phyloP scores from a whole-genome alignment of 1,284 basidiomycete genomes.

The Leucoagaricus sp. region DNA sequence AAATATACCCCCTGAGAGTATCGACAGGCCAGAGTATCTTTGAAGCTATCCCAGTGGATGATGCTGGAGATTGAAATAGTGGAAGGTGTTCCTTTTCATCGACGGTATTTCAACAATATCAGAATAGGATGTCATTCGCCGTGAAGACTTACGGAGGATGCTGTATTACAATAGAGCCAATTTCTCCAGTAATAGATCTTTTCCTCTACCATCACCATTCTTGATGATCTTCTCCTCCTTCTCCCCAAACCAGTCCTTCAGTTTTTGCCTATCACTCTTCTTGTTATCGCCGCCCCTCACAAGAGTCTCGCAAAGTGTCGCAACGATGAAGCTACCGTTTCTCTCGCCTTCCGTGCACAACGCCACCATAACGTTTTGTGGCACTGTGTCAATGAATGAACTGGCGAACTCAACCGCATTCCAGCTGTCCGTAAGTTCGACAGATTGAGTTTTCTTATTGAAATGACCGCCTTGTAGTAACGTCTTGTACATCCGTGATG shows the following conservation, averaged over 20 bases:
- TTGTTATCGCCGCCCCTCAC: slow-evolving; percentile 41
- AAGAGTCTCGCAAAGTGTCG: slow-evolving; percentile 73
- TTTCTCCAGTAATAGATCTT: slow-evolving; percentile 55
- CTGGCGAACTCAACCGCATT: slow-evolving; percentile 59
- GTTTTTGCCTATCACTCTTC: slow-evolving; percentile 39
- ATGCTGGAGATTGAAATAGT: too few species aligned
- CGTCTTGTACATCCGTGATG: slow-evolving; percentile 81
- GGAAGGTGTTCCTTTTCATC: not conserved
- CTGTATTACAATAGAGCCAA: slow-evolving; percentile 26
- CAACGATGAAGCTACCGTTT: slow-evolving; percentile 77
- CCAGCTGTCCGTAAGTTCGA: slow-evolving; percentile 53
- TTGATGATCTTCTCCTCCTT: slow-evolving; percentile 43
- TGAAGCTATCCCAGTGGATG: slow-evolving; percentile 1
- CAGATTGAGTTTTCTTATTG: slow-evolving; percentile 56
- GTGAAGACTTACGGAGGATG: not conserved
- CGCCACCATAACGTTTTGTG: slow-evolving; percentile 51
- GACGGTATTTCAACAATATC: not conserved
- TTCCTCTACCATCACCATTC: slow-evolving; percentile 53
- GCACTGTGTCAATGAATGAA: slow-evolving; percentile 59
- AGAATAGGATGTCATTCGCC: not conserved
- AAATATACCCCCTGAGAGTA: slow-evolving; percentile 3
- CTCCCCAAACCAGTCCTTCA: slow-evolving; percentile 59
- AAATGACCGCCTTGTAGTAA: slow-evolving; percentile 90
- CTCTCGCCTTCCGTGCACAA: slow-evolving; percentile 58
- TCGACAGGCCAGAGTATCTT: slow-evolving; percentile 9